Evolutionary conservation across 1,284 basidiomycete species (phyloP).

Genomic region (Leucoagaricus sp.): DNA sequence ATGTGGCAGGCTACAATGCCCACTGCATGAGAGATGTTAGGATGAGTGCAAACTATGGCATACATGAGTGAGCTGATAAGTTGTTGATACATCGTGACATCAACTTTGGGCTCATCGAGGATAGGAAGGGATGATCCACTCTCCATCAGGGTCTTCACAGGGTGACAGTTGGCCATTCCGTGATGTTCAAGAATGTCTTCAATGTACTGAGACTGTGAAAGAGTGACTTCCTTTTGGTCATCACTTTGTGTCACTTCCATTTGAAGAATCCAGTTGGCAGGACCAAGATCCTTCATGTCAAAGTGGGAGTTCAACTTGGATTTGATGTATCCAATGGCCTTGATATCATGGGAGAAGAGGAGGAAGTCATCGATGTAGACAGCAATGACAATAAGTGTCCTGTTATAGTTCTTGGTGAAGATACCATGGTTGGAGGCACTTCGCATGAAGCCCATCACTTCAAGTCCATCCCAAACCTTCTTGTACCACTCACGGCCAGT

Average conservation of each 20-base stretch:
- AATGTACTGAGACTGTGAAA: not conserved
- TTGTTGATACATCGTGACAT: not conserved
- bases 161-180: not conserved
- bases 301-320: no score
- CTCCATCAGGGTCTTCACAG: constrained; percentile 1
- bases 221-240: no score
- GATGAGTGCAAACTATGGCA: no score
- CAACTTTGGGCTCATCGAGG: not conserved
- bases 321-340: no score
- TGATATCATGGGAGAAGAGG: not conserved
- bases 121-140: not conserved
- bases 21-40: no score
- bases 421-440: not conserved
- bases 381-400: not conserved
- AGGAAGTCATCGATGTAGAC: not conserved
- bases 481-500: not conserved
- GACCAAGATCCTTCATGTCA: no score
- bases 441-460: no score
- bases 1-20: no score
- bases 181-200: constrained; percentile 1
- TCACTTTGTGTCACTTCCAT: no score
- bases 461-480: not conserved
- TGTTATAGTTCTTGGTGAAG: not conserved
- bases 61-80: no score
- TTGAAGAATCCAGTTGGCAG: no score